These are phyloP conservation scores for Mycena floridula DNA, from an alignment of 768 basidiomycete genomes.

Conservation along the genomic window DNA sequence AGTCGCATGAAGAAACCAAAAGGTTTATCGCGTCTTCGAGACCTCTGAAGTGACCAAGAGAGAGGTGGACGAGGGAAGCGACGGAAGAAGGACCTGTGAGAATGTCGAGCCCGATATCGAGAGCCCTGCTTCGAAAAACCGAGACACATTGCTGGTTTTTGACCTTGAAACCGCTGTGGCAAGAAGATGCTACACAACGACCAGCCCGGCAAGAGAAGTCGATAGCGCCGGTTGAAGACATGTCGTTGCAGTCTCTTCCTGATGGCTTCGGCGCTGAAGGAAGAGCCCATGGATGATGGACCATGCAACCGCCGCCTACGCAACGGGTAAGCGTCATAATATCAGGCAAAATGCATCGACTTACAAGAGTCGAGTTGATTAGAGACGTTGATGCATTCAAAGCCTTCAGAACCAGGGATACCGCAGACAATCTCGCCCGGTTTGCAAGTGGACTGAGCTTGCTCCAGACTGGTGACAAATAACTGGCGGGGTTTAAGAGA, in stretches of 20 bases:
- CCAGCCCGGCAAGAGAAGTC: neutral
- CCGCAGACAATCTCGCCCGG: slow-evolving; percentile 29
- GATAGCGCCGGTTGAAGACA: neutral
- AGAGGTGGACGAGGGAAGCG: too few relatives aligned
- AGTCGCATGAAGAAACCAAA: too few relatives aligned
- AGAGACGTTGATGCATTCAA: slow-evolving; percentile 33
- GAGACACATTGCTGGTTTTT: too few relatives aligned
- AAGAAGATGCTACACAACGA: neutral
- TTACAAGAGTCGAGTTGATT: slow-evolving; percentile 32
- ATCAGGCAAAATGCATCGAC: slow-evolving; percentile 13
- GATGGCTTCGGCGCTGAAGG: neutral
- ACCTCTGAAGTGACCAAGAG: too few relatives aligned
- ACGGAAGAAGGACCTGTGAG: too few relatives aligned
- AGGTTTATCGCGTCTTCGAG: too few relatives aligned
- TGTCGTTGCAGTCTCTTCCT: neutral
- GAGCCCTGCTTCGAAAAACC: too few relatives aligned
- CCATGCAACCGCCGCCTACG: slow-evolving; percentile 35
- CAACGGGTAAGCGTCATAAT: neutral
- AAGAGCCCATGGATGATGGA: slow-evolving; percentile 23
- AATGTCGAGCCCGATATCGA: too few relatives aligned
- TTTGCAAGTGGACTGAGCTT: slow-evolving; percentile 24
- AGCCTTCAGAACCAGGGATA: slow-evolving; percentile 25
- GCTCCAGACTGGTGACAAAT: slow-evolving; percentile 20
- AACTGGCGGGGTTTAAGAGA: slow-evolving; percentile 8
- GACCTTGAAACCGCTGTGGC: neutral